Conservation (phyloP, 2,329 filamentous ascomycete genomes). For the Madurella mycetomatis region DNA sequence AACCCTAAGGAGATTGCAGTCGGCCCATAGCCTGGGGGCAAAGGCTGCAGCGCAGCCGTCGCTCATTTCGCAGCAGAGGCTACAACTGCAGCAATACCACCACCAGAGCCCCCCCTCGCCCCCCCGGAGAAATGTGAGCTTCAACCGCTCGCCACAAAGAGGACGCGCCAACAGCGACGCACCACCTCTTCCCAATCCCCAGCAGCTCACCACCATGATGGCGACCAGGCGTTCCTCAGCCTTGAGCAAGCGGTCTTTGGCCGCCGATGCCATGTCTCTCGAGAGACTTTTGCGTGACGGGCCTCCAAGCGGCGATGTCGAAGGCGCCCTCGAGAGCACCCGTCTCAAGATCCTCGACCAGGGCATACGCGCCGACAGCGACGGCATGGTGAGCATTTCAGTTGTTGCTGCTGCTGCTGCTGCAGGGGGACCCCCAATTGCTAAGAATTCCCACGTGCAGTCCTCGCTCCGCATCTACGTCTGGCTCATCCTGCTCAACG, state of each 20-base stretch:
- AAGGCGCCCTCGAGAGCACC: slow-evolving; percentile 63
- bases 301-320: slow-evolving; percentile 65
- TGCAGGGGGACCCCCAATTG: neutral
- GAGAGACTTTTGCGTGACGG: slow-evolving; percentile 78
- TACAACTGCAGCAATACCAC: slow-evolving; percentile 32
- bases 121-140: slow-evolving; percentile 33
- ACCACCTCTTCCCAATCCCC: slow-evolving; percentile 28
- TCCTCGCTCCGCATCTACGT: slow-evolving; percentile 91
- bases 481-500: slow-evolving; percentile 90
- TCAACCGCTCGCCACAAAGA: slow-evolving; percentile 48
- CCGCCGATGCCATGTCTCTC: slow-evolving; percentile 56
- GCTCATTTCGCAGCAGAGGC: slow-evolving; percentile 60
- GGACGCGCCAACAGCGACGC: slow-evolving; percentile 72
- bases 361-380: slow-evolving; percentile 69
- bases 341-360: slow-evolving; percentile 70
- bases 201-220: slow-evolving; percentile 24
- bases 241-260: slow-evolving; percentile 43
- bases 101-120: slow-evolving; percentile 32
- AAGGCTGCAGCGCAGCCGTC: slow-evolving; percentile 48
- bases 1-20: slow-evolving; percentile 68
- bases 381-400: slow-evolving; percentile 65
- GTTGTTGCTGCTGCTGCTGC: neutral
- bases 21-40: slow-evolving; percentile 64
- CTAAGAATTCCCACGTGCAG: slow-evolving; percentile 41
- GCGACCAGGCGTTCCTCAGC: slow-evolving; percentile 33